These are phyloP conservation scores for Corymbia citriodora DNA, from an alignment of 441 rosid genomes.

Conservation along the genomic window DNA sequence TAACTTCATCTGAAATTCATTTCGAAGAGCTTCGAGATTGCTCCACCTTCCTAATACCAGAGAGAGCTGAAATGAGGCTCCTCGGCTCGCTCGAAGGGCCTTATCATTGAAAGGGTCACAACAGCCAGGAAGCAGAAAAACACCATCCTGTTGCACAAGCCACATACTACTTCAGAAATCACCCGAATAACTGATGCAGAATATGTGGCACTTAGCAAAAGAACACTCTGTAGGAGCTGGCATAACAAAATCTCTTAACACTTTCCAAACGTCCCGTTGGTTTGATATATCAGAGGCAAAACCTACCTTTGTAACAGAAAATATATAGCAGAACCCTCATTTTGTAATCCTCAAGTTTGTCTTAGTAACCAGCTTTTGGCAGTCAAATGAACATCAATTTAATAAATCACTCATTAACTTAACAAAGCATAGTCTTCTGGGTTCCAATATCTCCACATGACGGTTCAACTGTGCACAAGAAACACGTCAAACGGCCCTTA, in stretches of 20 bases:
- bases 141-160: constrained; percentile 53
- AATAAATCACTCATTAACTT: background rate
- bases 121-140: constrained; percentile 90
- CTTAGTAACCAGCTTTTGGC: background rate
- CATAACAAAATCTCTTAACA: background rate
- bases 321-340: background rate
- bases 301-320: background rate
- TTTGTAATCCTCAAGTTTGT: background rate
- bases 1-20: constrained; percentile 59
- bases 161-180: background rate
- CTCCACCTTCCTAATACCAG: constrained; percentile 71
- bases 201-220: background rate
- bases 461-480: background rate
- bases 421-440: background rate
- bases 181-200: background rate
- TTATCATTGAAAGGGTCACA: constrained; percentile 89
- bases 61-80: constrained; percentile 83
- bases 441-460: background rate
- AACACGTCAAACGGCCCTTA: background rate
- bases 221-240: background rate
- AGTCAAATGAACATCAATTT: background rate
- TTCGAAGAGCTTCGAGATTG: constrained; percentile 48
- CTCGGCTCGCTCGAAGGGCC: constrained; percentile 89
- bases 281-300: background rate
- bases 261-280: background rate